A percentile compares a stretch with the other conserved stretches of the same genome.
Conservation (phyloP, 495 filamentous ascomycete species). For the Hapsidospora chrysogenum region DNA sequence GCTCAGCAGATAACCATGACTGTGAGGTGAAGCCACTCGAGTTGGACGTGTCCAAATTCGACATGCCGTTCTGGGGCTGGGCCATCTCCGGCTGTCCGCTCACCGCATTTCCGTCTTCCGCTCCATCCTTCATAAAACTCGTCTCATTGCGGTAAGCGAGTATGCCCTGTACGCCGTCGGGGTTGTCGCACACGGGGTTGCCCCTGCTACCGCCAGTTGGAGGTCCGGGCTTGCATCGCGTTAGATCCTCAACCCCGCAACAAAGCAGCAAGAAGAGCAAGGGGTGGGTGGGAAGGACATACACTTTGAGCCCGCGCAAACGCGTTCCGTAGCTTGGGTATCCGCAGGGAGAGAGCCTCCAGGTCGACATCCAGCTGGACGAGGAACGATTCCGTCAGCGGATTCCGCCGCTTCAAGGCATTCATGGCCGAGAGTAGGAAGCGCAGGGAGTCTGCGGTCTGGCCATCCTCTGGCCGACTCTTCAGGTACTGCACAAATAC, state of each 20-base stretch:
- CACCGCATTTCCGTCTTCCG: slow-evolving; percentile 15
- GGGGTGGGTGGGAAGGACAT: slow-evolving; percentile 8
- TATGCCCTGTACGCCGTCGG: slow-evolving; percentile 8
- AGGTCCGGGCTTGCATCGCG: too few relatives aligned
- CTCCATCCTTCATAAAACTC: slow-evolving; percentile 13
- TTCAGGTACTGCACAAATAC: slow-evolving; percentile 95
- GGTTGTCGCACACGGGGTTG: slow-evolving; percentile 1
- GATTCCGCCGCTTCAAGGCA: slow-evolving; percentile 73
- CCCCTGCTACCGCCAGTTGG: too few relatives aligned
- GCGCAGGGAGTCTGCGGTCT: slow-evolving; percentile 65
- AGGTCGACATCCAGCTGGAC: slow-evolving; percentile 88
- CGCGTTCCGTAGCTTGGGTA: slow-evolving; percentile 32
- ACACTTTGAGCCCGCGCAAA: slow-evolving; percentile 34
- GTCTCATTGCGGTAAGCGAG: slow-evolving; percentile 16
- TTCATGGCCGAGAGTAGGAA: slow-evolving; percentile 85
- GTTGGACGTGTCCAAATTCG: slow-evolving; percentile 2
- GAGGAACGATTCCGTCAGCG: slow-evolving; percentile 87
- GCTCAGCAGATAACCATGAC: slow-evolving; percentile 16
- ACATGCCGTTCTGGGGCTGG: slow-evolving; percentile 10
- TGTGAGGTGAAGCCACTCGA: slow-evolving; percentile 11
- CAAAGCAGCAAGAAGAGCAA: neutral
- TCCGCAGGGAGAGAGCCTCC: slow-evolving; percentile 41
- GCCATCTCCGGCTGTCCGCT: slow-evolving; percentile 11
- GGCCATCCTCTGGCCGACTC: slow-evolving; percentile 67
- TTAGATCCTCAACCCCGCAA: neutral